Percentiles rank a stretch among this genome's conserved stretches.
Evolutionary conservation across 345 rosid genomes (phyloP).

Genomic region (Citrus maxima): DNA sequence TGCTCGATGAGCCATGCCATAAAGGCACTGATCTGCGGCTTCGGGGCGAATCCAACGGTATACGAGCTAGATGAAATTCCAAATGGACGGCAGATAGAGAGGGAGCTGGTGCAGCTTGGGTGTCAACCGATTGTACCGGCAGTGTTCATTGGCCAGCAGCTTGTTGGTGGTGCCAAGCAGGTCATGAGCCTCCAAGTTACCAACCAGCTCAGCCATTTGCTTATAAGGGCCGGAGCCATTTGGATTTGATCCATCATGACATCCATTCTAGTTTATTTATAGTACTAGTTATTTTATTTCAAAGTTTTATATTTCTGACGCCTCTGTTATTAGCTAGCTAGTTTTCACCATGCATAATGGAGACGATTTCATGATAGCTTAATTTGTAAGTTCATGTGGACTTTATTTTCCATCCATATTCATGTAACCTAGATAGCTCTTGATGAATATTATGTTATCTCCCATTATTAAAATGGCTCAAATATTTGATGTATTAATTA

Average conservation of each 20-base stretch:
- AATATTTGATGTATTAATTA: too few relatives aligned
- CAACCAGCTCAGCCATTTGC: slow-evolving; percentile 61
- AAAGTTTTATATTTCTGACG: too few relatives aligned
- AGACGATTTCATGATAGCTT: too few relatives aligned
- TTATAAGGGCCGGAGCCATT: slow-evolving; percentile 21
- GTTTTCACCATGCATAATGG: too few relatives aligned
- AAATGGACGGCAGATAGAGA: slow-evolving; percentile 56
- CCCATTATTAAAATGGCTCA: too few relatives aligned
- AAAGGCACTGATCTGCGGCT: slow-evolving; percentile 59
- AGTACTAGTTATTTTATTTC: too few relatives aligned
- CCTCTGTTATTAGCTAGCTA: too few relatives aligned
- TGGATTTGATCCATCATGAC: slow-evolving; percentile 6
- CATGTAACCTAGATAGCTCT: too few relatives aligned
- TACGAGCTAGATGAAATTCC: slow-evolving; percentile 72
- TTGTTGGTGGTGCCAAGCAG: slow-evolving; percentile 78
- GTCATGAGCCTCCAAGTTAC: slow-evolving; percentile 66
- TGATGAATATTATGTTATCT: too few relatives aligned
- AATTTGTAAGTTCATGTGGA: too few relatives aligned
- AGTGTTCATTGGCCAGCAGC: slow-evolving; percentile 74
- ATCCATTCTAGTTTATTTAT: too few relatives aligned
- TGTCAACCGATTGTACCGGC: slow-evolving; percentile 63
- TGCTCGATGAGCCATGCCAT: slow-evolving; percentile 80
- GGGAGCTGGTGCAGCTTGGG: slow-evolving; percentile 56
- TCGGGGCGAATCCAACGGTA: slow-evolving; percentile 71
- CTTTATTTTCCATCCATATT: too few relatives aligned